Evolutionary conservation across 768 basidiomycete species (phyloP).

Genomic region (Pleurotus djamor): DNA sequence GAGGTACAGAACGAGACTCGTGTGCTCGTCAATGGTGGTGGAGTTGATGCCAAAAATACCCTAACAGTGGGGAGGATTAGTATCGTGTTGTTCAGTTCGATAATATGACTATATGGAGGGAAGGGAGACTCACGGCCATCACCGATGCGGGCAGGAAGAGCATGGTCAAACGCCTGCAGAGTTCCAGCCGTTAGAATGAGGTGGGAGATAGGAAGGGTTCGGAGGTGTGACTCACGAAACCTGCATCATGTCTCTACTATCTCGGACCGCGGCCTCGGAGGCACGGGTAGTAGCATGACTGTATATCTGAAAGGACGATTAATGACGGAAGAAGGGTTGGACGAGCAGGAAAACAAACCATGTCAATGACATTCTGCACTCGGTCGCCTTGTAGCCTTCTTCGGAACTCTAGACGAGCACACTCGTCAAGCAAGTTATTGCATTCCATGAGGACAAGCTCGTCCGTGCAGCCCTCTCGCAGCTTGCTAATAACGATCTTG

Average conservation of each 20-base stretch:
- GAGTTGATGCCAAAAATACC: constrained; percentile 5
- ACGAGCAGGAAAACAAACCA: constrained; percentile 24
- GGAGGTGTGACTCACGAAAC: constrained; percentile 36
- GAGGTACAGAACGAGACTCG: background rate
- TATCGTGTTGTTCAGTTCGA: background rate
- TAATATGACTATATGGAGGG: background rate
- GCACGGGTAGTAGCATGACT: background rate
- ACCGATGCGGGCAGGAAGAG: constrained; percentile 60
- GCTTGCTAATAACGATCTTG: background rate
- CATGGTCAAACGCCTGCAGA: constrained; percentile 40
- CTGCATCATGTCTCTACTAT: constrained; percentile 41
- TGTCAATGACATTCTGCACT: constrained; percentile 48
- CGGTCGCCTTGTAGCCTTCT: constrained; percentile 38
- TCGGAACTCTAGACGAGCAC: constrained; percentile 42
- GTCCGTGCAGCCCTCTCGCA: background rate
- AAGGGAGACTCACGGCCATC: constrained; percentile 29
- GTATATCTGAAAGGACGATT: background rate
- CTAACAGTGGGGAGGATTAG: background rate
- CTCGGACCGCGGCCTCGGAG: background rate
- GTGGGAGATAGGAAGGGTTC: constrained; percentile 15
- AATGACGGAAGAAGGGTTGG: background rate
- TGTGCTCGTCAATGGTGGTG: background rate
- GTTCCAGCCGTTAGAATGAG: background rate
- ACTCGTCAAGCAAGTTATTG: constrained; percentile 49
- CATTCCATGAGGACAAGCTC: constrained; percentile 29